Percentiles rank a stretch among this genome's conserved stretches.
Conservation (phyloP, 345 rosid species). For the Euphorbia pulcherrima region DNA sequence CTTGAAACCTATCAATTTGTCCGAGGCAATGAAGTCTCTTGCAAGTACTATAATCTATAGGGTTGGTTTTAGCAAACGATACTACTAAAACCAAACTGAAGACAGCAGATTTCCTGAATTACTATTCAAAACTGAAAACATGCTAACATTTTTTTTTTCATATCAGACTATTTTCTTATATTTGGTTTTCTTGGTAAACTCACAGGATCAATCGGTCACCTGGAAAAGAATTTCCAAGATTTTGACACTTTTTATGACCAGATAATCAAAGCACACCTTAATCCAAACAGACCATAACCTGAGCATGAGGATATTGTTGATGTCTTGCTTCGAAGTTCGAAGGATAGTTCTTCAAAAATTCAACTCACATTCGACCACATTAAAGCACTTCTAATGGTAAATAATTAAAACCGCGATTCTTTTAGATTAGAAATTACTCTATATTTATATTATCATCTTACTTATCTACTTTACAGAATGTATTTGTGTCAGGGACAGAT, state of each 20-base stretch:
- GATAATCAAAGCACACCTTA: background rate
- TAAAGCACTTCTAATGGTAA: constrained; percentile 19
- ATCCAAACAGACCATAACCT: background rate
- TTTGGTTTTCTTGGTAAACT: background rate
- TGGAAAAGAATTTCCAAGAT: background rate
- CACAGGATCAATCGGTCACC: background rate
- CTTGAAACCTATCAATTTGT: background rate
- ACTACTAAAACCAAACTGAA: background rate
- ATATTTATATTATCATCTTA: no score
- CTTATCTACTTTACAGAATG: background rate
- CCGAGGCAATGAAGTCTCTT: background rate
- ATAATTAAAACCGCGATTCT: background rate
- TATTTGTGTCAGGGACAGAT: background rate
- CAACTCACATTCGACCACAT: constrained; percentile 7
- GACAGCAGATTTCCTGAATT: background rate
- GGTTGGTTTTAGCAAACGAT: background rate
- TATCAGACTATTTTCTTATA: background rate
- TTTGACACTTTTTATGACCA: background rate
- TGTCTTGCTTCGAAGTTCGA: constrained; percentile 5
- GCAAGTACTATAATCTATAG: background rate
- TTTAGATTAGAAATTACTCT: no score
- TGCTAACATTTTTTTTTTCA: background rate
- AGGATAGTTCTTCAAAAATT: constrained; percentile 11
- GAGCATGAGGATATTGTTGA: constrained; percentile 29
- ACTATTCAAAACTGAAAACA: background rate